Base-by-base conservation (phyloP, 148 eudicot species). In the Rhododendron ovatum region DNA sequence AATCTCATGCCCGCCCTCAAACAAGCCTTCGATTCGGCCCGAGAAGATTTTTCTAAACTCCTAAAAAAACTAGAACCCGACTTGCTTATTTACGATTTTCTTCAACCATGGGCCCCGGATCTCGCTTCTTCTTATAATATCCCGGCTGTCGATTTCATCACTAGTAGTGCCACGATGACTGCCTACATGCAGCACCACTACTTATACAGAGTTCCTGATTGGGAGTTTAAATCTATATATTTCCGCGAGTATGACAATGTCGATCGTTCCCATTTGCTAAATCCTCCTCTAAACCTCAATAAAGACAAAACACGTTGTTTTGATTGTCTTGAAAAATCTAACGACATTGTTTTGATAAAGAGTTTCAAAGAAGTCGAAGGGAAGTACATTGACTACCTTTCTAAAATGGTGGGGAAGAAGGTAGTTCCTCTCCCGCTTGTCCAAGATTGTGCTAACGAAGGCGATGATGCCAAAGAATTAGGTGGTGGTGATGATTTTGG, bases 381-480 rank as follows among this genome's bases (percentile, higher is more conserved):
- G 20, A 82, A 82, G 30, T 82, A 61, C 37, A 61, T 82, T 1
- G 48, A 61, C 0, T 82, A 59, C 50, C 74, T 82, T 15, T 57
- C 84, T 59, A 30, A 43, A 22, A 22, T 80, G 78, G 7, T 51
- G 18, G 84, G 84, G 67, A 86, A 86, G 83, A 86, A 81, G 69
- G 26, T 86, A 26, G 50, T 86, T 30, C 83, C 84, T 13, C 79
- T 86, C 5, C 80, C 87, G 8, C 87, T 81, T 15, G 84, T 86
- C 80, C 83, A 86, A 86, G 80, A 37, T 22, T 82, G 50, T 5
- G 50, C 14, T 14, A 13, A 4, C 30, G 5, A 37, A 1, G 63
- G 22, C 24, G 7, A 57, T 57, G 78, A 41, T 1, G 51, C 50
- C 1, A 9, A 47, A 39, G 45, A 50, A 30, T 30, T 30, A 1